phyloP scores from a whole-genome alignment of 2,329 filamentous ascomycete genomes.

The Penicillium sp. region DNA sequence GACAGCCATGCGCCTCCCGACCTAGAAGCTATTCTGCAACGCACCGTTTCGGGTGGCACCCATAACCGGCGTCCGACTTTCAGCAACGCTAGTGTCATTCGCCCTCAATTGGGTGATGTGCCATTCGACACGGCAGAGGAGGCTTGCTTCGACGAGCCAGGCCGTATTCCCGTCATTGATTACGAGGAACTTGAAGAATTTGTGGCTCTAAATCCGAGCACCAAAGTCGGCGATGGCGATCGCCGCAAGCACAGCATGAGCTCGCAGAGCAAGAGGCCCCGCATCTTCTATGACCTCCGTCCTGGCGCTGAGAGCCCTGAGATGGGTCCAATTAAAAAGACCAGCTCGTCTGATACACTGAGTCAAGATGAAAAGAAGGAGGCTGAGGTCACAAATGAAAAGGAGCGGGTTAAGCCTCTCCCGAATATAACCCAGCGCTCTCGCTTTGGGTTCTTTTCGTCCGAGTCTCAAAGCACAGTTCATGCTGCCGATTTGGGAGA shows the following conservation, averaged over 20 bases:
- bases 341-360: constrained; percentile 29
- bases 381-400: constrained; percentile 33
- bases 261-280: constrained; percentile 51
- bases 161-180: constrained; percentile 78
- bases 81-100: constrained; percentile 58
- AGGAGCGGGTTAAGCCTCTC: constrained; percentile 34
- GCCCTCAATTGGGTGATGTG: constrained; percentile 45
- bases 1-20: constrained; percentile 60
- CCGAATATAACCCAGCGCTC: constrained; percentile 62
- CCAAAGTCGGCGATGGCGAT: constrained; percentile 38
- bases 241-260: constrained; percentile 49
- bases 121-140: constrained; percentile 51
- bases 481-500: constrained; percentile 87
- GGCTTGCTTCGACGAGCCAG: constrained; percentile 81
- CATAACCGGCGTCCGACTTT: constrained; percentile 61
- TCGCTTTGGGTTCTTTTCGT: constrained; percentile 95
- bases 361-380: constrained; percentile 43
- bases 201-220: constrained; percentile 62
- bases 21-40: constrained; percentile 61
- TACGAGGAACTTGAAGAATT: constrained; percentile 95
- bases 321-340: constrained; percentile 38
- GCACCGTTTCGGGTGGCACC: constrained; percentile 70
- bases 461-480: constrained; percentile 88
- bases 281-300: constrained; percentile 64
- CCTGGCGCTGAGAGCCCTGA: constrained; percentile 37